Percentiles rank a stretch among this genome's conserved stretches.
Evolutionary conservation across 106 monocot species (phyloP).

Genomic region (Iris macrosiphon): DNA sequence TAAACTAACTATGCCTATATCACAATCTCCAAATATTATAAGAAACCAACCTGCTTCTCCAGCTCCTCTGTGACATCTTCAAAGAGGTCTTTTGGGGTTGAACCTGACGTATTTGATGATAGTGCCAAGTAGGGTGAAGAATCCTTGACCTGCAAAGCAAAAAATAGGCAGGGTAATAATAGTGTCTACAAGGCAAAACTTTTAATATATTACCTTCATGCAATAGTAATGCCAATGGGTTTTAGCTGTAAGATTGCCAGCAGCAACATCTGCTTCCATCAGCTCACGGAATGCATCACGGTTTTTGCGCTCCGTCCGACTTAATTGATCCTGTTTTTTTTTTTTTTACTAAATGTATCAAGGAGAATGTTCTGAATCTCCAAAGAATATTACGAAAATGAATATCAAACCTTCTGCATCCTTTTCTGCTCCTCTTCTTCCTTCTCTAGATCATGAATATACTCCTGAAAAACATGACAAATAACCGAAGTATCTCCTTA

Average conservation of each 20-base stretch:
- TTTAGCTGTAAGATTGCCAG: conserved; percentile 79
- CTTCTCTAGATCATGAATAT: conserved; percentile 85
- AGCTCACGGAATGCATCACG: conserved; percentile 90
- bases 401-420: conserved; percentile 61
- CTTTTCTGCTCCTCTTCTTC: conserved; percentile 92
- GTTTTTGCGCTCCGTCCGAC: conserved; percentile 76
- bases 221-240: conserved; percentile 96
- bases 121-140: conserved; percentile 52
- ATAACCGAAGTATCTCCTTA: neutral
- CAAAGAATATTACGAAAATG: neutral
- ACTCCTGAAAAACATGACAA: conserved; percentile 53
- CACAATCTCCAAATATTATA: too few species aligned
- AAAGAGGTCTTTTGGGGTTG: conserved; percentile 96
- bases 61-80: conserved; percentile 86
- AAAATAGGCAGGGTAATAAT: neutral
- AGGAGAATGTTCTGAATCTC: neutral
- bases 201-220: conserved; percentile 47
- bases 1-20: too few species aligned
- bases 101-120: conserved; percentile 80
- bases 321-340: conserved; percentile 55
- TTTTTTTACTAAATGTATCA: neutral
- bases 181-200: neutral
- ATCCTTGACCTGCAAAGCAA: conserved; percentile 64
- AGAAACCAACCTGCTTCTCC: conserved; percentile 68
- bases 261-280: conserved; percentile 74